Percentiles rank a stretch among this genome's conserved stretches.
phyloP scores from a whole-genome alignment of 2,329 filamentous ascomycete genomes.

The Exophiala spinifera region DNA sequence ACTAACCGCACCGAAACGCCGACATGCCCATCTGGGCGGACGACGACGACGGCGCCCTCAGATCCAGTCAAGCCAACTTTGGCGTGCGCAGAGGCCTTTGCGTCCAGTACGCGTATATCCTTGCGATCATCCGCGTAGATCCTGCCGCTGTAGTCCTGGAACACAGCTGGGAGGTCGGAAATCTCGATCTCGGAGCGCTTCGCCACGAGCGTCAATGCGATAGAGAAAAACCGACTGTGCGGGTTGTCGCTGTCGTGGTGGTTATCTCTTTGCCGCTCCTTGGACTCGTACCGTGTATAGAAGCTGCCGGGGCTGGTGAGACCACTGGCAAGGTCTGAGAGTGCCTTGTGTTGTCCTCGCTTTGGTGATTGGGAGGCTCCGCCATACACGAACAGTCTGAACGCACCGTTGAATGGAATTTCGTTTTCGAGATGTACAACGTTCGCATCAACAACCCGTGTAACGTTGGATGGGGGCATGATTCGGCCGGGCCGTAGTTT shows the following conservation, averaged over 20 bases:
- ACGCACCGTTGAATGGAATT: conserved; percentile 81
- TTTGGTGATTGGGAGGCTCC: conserved; percentile 61
- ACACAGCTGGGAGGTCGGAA: conserved; percentile 63
- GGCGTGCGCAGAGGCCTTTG: conserved; percentile 72
- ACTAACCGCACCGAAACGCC: conserved; percentile 70
- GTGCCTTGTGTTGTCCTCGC: conserved; percentile 45
- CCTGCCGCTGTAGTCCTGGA: conserved; percentile 75
- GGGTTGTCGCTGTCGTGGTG: conserved; percentile 83
- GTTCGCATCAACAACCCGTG: conserved; percentile 82
- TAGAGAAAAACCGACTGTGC: conserved; percentile 75
- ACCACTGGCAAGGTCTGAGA: conserved; percentile 66
- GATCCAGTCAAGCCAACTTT: conserved; percentile 68
- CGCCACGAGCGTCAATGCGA: conserved; percentile 72
- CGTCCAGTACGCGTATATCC: conserved; percentile 66
- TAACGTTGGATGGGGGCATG: conserved; percentile 76
- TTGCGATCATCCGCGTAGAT: conserved; percentile 82
- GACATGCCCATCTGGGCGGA: conserved; percentile 84
- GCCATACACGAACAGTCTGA: conserved; percentile 82
- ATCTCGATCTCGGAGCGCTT: conserved; percentile 70
- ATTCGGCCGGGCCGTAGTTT: conserved; percentile 71
- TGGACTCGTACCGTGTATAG: conserved; percentile 54
- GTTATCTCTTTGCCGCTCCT: conserved; percentile 57
- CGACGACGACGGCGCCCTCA: conserved; percentile 72
- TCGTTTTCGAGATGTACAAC: conserved; percentile 88
- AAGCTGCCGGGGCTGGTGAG: conserved; percentile 68